Evolutionary conservation across 1,284 basidiomycete species (phyloP).

Genomic region (Cerioporus squamosus): DNA sequence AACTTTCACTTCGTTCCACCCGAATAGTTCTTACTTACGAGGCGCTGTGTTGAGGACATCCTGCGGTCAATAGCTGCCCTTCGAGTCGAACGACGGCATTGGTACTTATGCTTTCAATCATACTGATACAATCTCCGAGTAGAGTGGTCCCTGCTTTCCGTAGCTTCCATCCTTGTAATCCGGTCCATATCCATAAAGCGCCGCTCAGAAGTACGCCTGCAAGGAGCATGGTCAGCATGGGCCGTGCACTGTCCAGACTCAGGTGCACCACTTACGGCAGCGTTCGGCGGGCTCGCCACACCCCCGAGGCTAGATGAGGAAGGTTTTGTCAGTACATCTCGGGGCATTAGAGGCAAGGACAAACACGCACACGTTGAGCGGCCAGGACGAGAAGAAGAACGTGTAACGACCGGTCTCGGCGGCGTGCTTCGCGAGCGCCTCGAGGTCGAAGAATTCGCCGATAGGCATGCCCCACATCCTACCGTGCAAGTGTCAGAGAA

Average conservation of each 20-base stretch:
- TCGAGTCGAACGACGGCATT: too few relatives aligned
- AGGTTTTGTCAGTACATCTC: background rate
- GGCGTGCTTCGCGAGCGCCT: conserved; percentile 60
- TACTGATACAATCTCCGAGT: too few relatives aligned
- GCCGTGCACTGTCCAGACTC: background rate
- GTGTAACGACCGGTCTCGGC: conserved; percentile 62
- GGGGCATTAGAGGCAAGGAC: too few relatives aligned
- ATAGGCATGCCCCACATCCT: conserved; percentile 78
- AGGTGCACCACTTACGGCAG: conserved; percentile 53
- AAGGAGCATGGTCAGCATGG: background rate
- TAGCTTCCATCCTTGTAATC: too few relatives aligned
- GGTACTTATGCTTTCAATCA: too few relatives aligned
- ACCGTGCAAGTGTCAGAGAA: background rate
- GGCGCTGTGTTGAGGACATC: too few relatives aligned
- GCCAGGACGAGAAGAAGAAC: conserved; percentile 79
- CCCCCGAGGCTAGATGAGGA: conserved; percentile 55
- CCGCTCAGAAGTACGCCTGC: conserved; percentile 6
- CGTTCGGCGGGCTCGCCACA: conserved; percentile 69
- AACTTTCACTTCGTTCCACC: too few relatives aligned
- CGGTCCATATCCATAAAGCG: too few relatives aligned
- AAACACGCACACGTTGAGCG: conserved; percentile 67
- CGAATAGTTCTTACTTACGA: too few relatives aligned
- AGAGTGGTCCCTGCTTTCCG: too few relatives aligned
- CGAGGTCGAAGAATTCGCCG: conserved; percentile 75
- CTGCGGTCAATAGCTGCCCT: too few relatives aligned